Conservation (phyloP, 2,329 filamentous ascomycete species). For the Colletotrichum sp. region DNA sequence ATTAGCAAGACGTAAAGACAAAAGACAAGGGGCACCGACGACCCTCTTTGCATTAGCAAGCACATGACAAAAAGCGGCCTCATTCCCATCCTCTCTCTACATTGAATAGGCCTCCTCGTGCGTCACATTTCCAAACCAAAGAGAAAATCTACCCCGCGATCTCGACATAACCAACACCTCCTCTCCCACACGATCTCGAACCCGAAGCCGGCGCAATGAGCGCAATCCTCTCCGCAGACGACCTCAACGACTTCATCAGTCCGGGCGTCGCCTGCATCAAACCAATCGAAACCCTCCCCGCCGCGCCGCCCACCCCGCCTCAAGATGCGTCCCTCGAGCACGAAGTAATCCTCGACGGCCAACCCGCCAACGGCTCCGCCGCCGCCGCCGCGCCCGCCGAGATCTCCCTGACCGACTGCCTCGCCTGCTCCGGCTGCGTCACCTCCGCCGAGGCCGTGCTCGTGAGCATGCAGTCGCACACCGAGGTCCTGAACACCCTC, state of each 20-base stretch:
- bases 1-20: background rate
- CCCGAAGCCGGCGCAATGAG: slow-evolving; percentile 69
- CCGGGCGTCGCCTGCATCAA: slow-evolving; percentile 98
- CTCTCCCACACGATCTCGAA: background rate
- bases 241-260: slow-evolving; percentile 98
- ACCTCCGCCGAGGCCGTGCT: slow-evolving; percentile 98
- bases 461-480: slow-evolving; percentile 91
- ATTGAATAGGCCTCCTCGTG: background rate
- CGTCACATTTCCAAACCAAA: background rate
- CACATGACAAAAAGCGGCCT: background rate
- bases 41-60: background rate
- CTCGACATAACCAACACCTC: background rate
- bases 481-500: slow-evolving; percentile 84
- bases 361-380: slow-evolving; percentile 52
- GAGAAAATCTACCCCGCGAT: background rate
- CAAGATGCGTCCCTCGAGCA: slow-evolving; percentile 54
- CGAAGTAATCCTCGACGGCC: slow-evolving; percentile 94
- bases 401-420: slow-evolving; percentile 95
- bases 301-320: slow-evolving; percentile 51
- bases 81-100: background rate
- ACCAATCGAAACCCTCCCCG: slow-evolving; percentile 88
- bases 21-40: background rate
- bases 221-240: slow-evolving; percentile 94
- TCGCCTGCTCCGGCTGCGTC: slow-evolving; percentile 96
- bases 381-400: slow-evolving; percentile 74